phyloP scores from a whole-genome alignment of 2,329 filamentous ascomycete genomes.

The Dactylellina leptospora region DNA sequence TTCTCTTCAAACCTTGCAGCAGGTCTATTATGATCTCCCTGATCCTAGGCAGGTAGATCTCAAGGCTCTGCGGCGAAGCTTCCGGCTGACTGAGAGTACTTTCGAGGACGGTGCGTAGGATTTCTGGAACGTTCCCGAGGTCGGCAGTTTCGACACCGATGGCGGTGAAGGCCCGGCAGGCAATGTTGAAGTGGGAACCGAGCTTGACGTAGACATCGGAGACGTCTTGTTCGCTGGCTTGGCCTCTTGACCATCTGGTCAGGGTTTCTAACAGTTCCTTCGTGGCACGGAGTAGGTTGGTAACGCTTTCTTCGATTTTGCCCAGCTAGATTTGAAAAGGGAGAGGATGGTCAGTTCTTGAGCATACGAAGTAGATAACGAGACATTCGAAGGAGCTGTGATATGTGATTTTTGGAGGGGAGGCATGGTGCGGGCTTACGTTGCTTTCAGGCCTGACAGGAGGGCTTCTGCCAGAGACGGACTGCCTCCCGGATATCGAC shows the following conservation, averaged over 20 bases:
- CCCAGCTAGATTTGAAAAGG: constrained; percentile 67
- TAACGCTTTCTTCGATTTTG: constrained; percentile 98
- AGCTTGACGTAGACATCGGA: constrained; percentile 97
- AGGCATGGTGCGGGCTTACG: constrained; percentile 17
- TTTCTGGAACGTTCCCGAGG: constrained; percentile 91
- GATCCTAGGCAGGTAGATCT: constrained; percentile 91
- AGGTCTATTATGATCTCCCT: constrained; percentile 98
- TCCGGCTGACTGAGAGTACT: constrained; percentile 90
- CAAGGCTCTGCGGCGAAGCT: constrained; percentile 89
- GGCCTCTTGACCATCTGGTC: constrained; percentile 94
- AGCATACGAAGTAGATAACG: constrained; percentile 1
- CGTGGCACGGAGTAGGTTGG: constrained; percentile 94
- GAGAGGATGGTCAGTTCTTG: constrained; percentile 18
- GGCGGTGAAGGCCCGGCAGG: constrained; percentile 92
- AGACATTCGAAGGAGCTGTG: constrained; percentile 1
- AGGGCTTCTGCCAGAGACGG: constrained; percentile 19
- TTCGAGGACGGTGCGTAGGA: constrained; percentile 88
- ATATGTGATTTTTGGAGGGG: no score
- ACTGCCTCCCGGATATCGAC: constrained; percentile 42
- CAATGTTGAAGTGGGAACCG: constrained; percentile 99
- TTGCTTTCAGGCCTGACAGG: constrained; percentile 42
- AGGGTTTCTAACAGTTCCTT: constrained; percentile 97
- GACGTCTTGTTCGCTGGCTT: constrained; percentile 91
- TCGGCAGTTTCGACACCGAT: constrained; percentile 96
- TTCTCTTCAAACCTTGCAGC: constrained; percentile 93